Evolutionary conservation across 1,284 basidiomycete genomes (phyloP).

Genomic region (Trichosporon ovoides): DNA sequence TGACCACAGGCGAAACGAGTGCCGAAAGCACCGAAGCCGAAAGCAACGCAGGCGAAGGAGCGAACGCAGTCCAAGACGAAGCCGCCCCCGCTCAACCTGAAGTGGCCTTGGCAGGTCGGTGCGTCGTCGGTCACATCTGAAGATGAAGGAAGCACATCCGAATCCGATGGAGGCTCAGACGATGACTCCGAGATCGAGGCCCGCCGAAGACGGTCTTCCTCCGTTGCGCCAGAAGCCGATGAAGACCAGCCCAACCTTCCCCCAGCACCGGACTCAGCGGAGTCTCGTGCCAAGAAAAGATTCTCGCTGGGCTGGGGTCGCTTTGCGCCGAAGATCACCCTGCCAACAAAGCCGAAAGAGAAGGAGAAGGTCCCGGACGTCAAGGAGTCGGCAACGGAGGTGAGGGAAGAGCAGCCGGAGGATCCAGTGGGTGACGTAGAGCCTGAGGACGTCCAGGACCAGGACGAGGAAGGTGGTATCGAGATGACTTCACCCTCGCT

Average conservation of each 20-base stretch:
- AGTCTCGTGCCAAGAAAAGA: slow-evolving; percentile 21
- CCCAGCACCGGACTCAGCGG: slow-evolving; percentile 8
- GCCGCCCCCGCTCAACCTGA: not conserved
- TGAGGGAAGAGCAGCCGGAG: slow-evolving; percentile 8
- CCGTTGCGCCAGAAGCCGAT: slow-evolving; percentile 35
- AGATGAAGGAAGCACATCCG: slow-evolving; percentile 10
- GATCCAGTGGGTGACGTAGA: slow-evolving; percentile 1
- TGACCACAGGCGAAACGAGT: slow-evolving; percentile 19
- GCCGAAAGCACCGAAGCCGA: slow-evolving; percentile 15
- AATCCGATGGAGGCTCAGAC: slow-evolving; percentile 11
- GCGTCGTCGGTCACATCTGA: slow-evolving; percentile 6
- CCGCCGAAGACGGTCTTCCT: slow-evolving; percentile 12
- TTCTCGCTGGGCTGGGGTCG: slow-evolving; percentile 29
- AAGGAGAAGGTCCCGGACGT: slow-evolving; percentile 8
- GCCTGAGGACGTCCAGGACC: not conserved
- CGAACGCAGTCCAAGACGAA: slow-evolving; percentile 15
- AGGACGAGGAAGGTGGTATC: not conserved
- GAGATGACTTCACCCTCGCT: not conserved
- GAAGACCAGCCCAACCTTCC: slow-evolving; percentile 24
- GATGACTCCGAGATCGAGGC: slow-evolving; percentile 7
- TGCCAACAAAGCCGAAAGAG: slow-evolving; percentile 3
- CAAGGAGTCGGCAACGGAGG: slow-evolving; percentile 1
- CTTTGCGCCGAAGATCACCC: slow-evolving; percentile 30
- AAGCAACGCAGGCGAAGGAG: not conserved
- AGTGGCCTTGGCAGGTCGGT: slow-evolving; percentile 3